Evolutionary conservation across 345 rosid genomes (phyloP), one percentile per base, ranked within the genome.

Genomic region (Sonneratia alba): DNA sequence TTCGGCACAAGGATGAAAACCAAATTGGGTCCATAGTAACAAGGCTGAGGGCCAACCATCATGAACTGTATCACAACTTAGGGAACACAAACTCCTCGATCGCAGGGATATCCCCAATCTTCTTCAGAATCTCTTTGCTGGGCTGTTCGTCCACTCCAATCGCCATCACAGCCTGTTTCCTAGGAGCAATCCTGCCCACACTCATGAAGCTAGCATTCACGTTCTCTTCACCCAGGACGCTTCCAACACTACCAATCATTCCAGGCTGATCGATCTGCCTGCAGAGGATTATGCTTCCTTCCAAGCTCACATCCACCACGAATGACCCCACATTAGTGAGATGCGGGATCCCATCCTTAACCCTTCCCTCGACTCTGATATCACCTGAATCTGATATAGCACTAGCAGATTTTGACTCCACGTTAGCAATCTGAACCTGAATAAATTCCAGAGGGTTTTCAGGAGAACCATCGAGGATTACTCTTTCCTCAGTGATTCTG

Each of bases 211-310:
- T 87, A 65, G 89, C 92, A 70, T 91, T 91, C 24, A 91, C 95
- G 57, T 91, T 91, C 67, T 87, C 91, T 76, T 83, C 86, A 16
- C 92, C 97, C 72, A 91, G 73, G 45, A 91, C 78, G 71, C 87
- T 91, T 19, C 92, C 95, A 0, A 89, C 92, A 27, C 43, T 84
- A 27, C 95, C 97, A 3, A 91, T 87, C 94, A 89, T 91, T 11
- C 95, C 95, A 0, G 97, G 95, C 72, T 89, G 97, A 79, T 91
- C 97, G 4, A 91, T 86, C 75, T 91, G 95, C 64, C 97, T 80
- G 80, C 97, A 91, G 21, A 91, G 84, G 43, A 91, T 82, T 27
- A 91, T 81, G 74, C 86, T 86, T 32, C 97, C 95, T 81, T 91
- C 97, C 81, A 91, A 81, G 77, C 86, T 91, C 72, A 89, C 92